These are phyloP conservation scores for Cucumis melo DNA, from an alignment of 306 rosid species.

Conservation along the genomic window DNA sequence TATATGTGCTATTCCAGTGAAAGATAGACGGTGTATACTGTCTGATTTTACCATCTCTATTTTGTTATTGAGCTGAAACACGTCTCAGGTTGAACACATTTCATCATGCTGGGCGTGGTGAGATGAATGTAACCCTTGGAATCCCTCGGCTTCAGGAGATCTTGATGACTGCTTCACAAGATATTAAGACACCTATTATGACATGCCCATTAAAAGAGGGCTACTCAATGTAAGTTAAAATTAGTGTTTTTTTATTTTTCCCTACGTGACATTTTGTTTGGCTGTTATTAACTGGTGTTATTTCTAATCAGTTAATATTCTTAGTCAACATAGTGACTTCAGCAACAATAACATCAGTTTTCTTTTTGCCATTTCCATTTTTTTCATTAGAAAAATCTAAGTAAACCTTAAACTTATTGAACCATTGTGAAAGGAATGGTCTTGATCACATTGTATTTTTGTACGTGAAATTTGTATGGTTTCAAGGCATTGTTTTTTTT, in stretches of 20 bases:
- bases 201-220: constrained; percentile 60
- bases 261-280: neutral
- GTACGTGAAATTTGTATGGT: too few relatives aligned
- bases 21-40: neutral
- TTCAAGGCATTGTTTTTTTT: too few relatives aligned
- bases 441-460: neutral
- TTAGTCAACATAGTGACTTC: neutral
- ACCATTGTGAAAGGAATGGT: neutral
- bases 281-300: neutral
- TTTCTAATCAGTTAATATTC: neutral
- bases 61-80: neutral
- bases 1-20: neutral
- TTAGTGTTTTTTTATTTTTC: constrained; percentile 6
- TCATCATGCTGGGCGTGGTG: constrained; percentile 94
- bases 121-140: constrained; percentile 96
- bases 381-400: neutral
- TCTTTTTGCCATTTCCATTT: neutral
- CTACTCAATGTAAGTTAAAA: constrained; percentile 49
- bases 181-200: constrained; percentile 86
- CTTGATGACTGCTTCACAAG: constrained; percentile 57
- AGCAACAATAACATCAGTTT: neutral
- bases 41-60: neutral
- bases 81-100: constrained; percentile 73
- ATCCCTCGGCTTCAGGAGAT: constrained; percentile 91
- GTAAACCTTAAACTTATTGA: neutral